These are phyloP conservation scores for Spinellus fusiger DNA, from an alignment of 192 early-diverging fungal species.

Conservation along the genomic window DNA sequence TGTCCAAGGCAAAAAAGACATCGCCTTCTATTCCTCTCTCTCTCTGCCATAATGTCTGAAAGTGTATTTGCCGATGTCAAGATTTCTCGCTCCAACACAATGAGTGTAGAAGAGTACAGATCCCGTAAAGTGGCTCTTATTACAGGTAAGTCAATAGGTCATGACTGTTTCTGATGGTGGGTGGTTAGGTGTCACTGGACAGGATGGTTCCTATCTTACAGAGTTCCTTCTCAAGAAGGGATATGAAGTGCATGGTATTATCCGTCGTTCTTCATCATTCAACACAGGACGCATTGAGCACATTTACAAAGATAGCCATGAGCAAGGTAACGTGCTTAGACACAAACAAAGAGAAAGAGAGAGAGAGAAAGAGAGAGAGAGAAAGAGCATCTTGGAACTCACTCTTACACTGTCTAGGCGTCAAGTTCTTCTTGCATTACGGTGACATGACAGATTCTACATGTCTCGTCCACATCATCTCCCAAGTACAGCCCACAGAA, in stretches of 20 bases:
- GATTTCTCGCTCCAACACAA: neutral
- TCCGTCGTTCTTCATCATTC: constrained; percentile 80
- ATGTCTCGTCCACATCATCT: constrained; percentile 66
- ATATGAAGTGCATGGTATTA: constrained; percentile 76
- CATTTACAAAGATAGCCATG: constrained; percentile 69
- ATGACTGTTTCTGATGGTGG: neutral
- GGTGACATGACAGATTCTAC: constrained; percentile 79
- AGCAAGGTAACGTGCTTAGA: constrained; percentile 43
- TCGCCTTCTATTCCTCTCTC: constrained; percentile 7
- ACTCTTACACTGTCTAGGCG: constrained; percentile 24
- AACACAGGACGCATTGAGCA: constrained; percentile 78
- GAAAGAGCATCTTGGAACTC: neutral
- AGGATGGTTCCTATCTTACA: constrained; percentile 74
- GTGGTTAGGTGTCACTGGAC: constrained; percentile 66
- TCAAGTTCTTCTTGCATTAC: constrained; percentile 70
- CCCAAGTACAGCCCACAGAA: constrained; percentile 68
- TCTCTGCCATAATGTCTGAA: constrained; percentile 25
- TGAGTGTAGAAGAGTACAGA: constrained; percentile 48
- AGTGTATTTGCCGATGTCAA: constrained; percentile 28
- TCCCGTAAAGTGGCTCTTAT: constrained; percentile 56
- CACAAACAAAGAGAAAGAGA: too few relatives aligned
- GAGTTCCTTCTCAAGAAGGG: constrained; percentile 70
- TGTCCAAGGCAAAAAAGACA: neutral
- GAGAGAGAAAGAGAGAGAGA: neutral
- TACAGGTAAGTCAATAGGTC: constrained; percentile 41